Conservation (phyloP, 192 early-diverging fungal genomes). For the Spizellomyces sp. region DNA sequence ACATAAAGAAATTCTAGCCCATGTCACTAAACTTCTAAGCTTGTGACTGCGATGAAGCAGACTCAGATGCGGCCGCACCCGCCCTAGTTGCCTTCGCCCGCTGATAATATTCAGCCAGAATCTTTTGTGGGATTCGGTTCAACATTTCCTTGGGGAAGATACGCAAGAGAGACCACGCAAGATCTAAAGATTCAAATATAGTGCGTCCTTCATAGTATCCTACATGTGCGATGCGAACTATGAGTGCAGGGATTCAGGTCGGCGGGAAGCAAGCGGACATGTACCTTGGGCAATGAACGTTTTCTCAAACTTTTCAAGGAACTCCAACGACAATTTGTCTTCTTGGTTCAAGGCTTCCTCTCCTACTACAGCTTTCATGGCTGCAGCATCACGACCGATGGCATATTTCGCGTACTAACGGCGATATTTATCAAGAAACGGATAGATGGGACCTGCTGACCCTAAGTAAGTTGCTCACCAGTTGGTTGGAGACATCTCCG, state of each 20-base stretch:
- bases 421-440: not conserved
- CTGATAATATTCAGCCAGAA: slow-evolving; percentile 93
- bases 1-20: not conserved
- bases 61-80: slow-evolving; percentile 36
- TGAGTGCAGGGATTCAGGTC: not conserved
- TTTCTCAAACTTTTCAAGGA: slow-evolving; percentile 99
- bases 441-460: not conserved
- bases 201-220: slow-evolving; percentile 94
- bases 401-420: slow-evolving; percentile 95
- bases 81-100: slow-evolving; percentile 55
- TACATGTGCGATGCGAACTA: slow-evolving; percentile 18
- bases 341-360: slow-evolving; percentile 98
- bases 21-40: not conserved
- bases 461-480: slow-evolving; percentile 51
- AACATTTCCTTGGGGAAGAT: slow-evolving; percentile 99
- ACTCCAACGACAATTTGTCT: slow-evolving; percentile 96
- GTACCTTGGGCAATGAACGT: slow-evolving; percentile 93
- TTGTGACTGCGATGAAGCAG: slow-evolving; percentile 27
- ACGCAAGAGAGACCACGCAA: slow-evolving; percentile 97
- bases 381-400: slow-evolving; percentile 96
- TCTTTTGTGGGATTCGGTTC: slow-evolving; percentile 96
- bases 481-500: slow-evolving; percentile 98
- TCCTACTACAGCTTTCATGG: slow-evolving; percentile 99
- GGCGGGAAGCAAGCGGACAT: not conserved
- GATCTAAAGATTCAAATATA: slow-evolving; percentile 94